Percentiles rank a stretch among this genome's conserved stretches.
Conservation (phyloP, 192 early-diverging fungal genomes). For the Obelidium mucronatum region DNA sequence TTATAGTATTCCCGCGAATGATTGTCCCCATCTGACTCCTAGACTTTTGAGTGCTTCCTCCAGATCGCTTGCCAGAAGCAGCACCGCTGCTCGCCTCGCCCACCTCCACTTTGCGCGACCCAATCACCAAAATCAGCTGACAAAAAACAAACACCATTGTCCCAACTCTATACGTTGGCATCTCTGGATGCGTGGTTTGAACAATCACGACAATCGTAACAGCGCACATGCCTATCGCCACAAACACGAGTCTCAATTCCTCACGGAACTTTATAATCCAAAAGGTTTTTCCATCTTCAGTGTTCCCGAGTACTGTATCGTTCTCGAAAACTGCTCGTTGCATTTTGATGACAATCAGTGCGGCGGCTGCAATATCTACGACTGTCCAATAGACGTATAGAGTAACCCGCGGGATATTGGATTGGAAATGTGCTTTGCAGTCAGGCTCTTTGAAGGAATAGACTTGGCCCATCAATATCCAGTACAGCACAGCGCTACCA, state of each 20-base stretch:
- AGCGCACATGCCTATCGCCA: background rate
- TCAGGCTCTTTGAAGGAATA: background rate
- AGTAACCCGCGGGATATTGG: background rate
- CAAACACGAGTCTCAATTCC: background rate
- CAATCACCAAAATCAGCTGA: constrained; percentile 5
- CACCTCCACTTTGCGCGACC: background rate
- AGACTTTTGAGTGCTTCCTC: background rate
- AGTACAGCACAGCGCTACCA: background rate
- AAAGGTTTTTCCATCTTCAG: background rate
- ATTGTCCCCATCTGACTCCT: background rate
- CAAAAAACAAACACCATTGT: constrained; percentile 20
- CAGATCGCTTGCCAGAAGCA: background rate
- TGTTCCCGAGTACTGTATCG: background rate
- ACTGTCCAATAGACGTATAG: constrained; percentile 16
- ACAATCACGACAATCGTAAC: constrained; percentile 3
- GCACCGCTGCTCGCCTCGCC: background rate
- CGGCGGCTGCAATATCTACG: constrained; percentile 2
- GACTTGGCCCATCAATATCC: constrained; percentile 6
- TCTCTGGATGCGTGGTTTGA: background rate
- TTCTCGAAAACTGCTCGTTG: background rate
- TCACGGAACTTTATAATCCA: background rate
- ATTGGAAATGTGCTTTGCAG: constrained; percentile 7
- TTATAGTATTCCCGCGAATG: too few relatives aligned
- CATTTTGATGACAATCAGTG: background rate
- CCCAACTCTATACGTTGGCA: background rate